Evolutionary conservation across 1,139 yeast genomes (phyloP), one percentile per base, ranked within the genome.

Genomic region (Hyphopichia buzzinii): DNA sequence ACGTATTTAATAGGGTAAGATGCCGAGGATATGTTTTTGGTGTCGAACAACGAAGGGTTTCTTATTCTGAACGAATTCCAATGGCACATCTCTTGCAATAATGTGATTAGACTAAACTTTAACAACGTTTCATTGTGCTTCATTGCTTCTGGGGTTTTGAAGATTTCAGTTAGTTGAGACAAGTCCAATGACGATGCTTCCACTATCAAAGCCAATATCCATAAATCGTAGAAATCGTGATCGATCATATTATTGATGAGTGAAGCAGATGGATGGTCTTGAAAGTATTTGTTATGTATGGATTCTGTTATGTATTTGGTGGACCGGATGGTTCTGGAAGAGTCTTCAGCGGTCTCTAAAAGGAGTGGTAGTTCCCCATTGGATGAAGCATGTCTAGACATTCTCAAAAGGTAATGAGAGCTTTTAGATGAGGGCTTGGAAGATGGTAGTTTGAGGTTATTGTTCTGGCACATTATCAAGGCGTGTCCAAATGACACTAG

Each of bases 321-420:
- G 0, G 61, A 49, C 16, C 54, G 51, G 11, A 71, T 48, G 14
- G 48, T 52, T 36, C 68, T 48, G 4, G 46, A 42, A 17, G 55
- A 52, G 12, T 42, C 40, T 10, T 47, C 49, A 39, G 70, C 74
- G 10, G 26, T 33, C 42, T 73, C 78, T 3, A 74, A 55, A 3
- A 74, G 49, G 2, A 74, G 52, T 1, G 80, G 80, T 16, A 74
- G 51, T 29, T 62, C 60, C 29, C 62, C 59, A 38, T 70, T 67
- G 3, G 68, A 60, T 0, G 79, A 57, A 7, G 73, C 67, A 38
- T 62, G 59, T 37, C 61, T 58, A 1, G 77, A 64, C 21, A 71
- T 36, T 25, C 55, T 55, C 24, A 69, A 17, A 4, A 33, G 16
- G 12, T 27, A 15, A 13, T 33, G 31, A 14, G 35, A n/a, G 22